phyloP scores from a whole-genome alignment of 1,139 yeast species.

The Candida freyschussii region DNA sequence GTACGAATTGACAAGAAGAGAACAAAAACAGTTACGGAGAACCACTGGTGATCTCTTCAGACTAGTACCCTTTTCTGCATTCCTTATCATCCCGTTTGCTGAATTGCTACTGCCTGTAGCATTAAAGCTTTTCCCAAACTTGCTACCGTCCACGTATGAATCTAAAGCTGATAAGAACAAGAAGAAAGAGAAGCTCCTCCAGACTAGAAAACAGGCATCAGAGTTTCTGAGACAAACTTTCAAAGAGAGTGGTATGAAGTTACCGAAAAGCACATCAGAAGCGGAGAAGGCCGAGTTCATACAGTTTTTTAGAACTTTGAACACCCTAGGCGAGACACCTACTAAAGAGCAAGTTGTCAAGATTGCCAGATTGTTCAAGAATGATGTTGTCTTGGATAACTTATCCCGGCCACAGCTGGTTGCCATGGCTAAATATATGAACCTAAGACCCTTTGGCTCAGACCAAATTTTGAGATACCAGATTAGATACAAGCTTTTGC shows the following conservation, averaged over 20 bases:
- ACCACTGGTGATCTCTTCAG: conserved; percentile 83
- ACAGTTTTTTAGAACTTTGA: conserved; percentile 69
- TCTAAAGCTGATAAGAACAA: conserved; percentile 66
- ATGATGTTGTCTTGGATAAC: conserved; percentile 90
- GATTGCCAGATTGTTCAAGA: conserved; percentile 88
- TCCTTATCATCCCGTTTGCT: conserved; percentile 88
- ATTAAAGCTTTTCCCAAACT: conserved; percentile 82
- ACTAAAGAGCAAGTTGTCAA: conserved; percentile 67
- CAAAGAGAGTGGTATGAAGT: conserved; percentile 58
- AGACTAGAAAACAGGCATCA: conserved; percentile 78
- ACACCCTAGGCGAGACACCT: conserved; percentile 52
- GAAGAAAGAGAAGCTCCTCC: conserved; percentile 62
- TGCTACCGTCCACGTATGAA: conserved; percentile 93
- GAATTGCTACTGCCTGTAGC: conserved; percentile 89
- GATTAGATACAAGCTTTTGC: conserved; percentile 84
- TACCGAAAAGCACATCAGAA: conserved; percentile 58
- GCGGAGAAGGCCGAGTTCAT: conserved; percentile 76
- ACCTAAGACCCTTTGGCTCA: conserved; percentile 88
- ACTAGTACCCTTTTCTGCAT: conserved; percentile 89
- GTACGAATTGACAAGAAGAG: conserved; percentile 91
- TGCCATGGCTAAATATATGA: conserved; percentile 93
- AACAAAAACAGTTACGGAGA: conserved; percentile 79
- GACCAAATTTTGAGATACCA: conserved; percentile 89
- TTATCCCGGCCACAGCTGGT: conserved; percentile 86
- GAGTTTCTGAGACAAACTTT: conserved; percentile 74